Evolutionary conservation across 2,329 filamentous ascomycete genomes (phyloP).

Genomic region (Penicillium concentricum): DNA sequence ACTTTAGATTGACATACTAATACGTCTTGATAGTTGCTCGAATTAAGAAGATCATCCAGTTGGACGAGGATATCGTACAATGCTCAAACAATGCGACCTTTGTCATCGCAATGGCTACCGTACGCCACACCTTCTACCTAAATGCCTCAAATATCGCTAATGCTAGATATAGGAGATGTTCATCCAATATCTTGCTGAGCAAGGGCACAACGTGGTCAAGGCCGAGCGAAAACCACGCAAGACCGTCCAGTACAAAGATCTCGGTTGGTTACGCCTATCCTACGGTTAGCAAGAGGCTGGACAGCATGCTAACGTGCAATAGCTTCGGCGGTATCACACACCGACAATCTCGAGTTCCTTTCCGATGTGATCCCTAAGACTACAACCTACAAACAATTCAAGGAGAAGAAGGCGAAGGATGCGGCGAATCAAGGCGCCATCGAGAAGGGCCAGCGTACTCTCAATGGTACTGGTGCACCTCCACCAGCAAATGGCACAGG

Average conservation of each 20-base stretch:
- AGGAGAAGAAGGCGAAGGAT: conserved; percentile 56
- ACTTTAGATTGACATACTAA: conserved; percentile 6
- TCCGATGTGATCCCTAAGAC: conserved; percentile 88
- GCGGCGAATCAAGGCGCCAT: conserved; percentile 29
- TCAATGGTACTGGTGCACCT: conserved; percentile 30
- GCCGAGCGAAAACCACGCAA: conserved; percentile 87
- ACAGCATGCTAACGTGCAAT: conserved; percentile 13
- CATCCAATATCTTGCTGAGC: conserved; percentile 83
- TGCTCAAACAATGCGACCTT: conserved; percentile 95
- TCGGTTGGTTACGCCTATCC: conserved; percentile 57
- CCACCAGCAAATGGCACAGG: conserved; percentile 25
- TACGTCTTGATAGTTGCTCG: conserved; percentile 67
- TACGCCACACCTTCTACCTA: conserved; percentile 41
- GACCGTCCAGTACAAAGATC: conserved; percentile 93
- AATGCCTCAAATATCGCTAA: conserved; percentile 14
- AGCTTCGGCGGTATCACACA: conserved; percentile 82
- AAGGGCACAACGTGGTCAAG: conserved; percentile 84
- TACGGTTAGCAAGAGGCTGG: neutral
- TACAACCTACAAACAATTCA: conserved; percentile 74
- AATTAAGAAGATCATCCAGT: conserved; percentile 90
- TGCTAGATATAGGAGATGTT: conserved; percentile 72
- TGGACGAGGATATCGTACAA: conserved; percentile 79
- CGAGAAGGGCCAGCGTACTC: conserved; percentile 41
- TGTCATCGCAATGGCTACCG: conserved; percentile 85
- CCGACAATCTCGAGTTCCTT: conserved; percentile 94